Conservation (phyloP, 2,329 filamentous ascomycete genomes). For the Ophiostoma sp. region DNA sequence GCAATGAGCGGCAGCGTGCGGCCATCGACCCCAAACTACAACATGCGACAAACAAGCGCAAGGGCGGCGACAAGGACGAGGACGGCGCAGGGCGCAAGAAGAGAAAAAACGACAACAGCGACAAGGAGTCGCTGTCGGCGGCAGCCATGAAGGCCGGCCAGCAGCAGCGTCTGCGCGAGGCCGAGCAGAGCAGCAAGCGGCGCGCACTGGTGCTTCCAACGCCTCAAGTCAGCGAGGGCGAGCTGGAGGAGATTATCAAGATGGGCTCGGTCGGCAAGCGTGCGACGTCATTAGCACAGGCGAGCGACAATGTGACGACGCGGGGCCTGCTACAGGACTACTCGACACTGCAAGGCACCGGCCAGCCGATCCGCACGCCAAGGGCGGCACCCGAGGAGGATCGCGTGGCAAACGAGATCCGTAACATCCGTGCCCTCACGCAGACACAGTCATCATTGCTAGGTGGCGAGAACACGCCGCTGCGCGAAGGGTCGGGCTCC, state of each 20-base stretch:
- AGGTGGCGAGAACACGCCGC: conserved; percentile 86
- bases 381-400: conserved; percentile 89
- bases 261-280: conserved; percentile 93
- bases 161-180: conserved; percentile 89
- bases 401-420: conserved; percentile 91
- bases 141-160: conserved; percentile 89
- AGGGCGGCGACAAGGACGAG: conserved; percentile 75
- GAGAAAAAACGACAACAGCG: conserved; percentile 81
- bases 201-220: conserved; percentile 74
- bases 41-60: conserved; percentile 77
- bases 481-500: conserved; percentile 73
- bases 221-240: conserved; percentile 86
- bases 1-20: conserved; percentile 78
- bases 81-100: conserved; percentile 48
- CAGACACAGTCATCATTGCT: conserved; percentile 90
- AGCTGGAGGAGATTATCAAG: conserved; percentile 96
- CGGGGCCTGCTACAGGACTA: conserved; percentile 85
- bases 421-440: conserved; percentile 85
- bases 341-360: conserved; percentile 65
- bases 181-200: conserved; percentile 93
- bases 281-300: conserved; percentile 67
- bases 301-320: conserved; percentile 78
- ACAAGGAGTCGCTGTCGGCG: conserved; percentile 69
- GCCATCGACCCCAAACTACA: conserved; percentile 88
- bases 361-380: conserved; percentile 79